Conservation (phyloP, 73 alveolate species). For the Breviolum minutum region DNA sequence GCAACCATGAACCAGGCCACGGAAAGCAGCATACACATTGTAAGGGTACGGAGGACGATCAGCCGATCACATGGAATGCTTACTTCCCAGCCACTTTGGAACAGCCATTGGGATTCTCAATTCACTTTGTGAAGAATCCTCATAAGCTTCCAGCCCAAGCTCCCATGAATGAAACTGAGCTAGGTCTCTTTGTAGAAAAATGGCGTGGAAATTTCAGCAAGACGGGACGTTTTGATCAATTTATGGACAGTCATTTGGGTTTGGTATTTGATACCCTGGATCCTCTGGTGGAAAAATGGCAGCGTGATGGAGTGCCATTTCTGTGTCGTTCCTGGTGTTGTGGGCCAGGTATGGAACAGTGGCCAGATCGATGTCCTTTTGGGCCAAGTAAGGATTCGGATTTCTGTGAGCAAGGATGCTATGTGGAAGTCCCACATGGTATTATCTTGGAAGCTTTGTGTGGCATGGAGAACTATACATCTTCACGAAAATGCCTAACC, state of each 20-base stretch:
- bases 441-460: conserved; percentile 79
- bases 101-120: conserved; percentile 23
- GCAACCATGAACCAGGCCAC: conserved; percentile 86
- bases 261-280: conserved; percentile 86
- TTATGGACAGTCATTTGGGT: conserved; percentile 91
- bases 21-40: conserved; percentile 86
- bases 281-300: conserved; percentile 94
- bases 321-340: conserved; percentile 92
- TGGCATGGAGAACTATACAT: conserved; percentile 54
- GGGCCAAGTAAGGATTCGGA: conserved; percentile 36
- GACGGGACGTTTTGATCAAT: conserved; percentile 70
- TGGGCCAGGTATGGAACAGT: conserved; percentile 90
- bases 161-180: conserved; percentile 76
- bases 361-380: conserved; percentile 85
- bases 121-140: conserved; percentile 86
- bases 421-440: conserved; percentile 92
- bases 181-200: conserved; percentile 70
- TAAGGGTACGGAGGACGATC: conserved; percentile 20
- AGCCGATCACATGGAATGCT: conserved; percentile 86
- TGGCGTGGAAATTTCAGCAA: conserved; percentile 84
- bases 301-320: conserved; percentile 92
- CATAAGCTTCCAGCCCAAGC: conserved; percentile 69
- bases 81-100: conserved; percentile 50
- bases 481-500: conserved; percentile 14
- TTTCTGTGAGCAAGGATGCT: conserved; percentile 91